These are phyloP conservation scores for Lachnellula cervina DNA, from an alignment of 2,329 filamentous ascomycete genomes.

Conservation along the genomic window DNA sequence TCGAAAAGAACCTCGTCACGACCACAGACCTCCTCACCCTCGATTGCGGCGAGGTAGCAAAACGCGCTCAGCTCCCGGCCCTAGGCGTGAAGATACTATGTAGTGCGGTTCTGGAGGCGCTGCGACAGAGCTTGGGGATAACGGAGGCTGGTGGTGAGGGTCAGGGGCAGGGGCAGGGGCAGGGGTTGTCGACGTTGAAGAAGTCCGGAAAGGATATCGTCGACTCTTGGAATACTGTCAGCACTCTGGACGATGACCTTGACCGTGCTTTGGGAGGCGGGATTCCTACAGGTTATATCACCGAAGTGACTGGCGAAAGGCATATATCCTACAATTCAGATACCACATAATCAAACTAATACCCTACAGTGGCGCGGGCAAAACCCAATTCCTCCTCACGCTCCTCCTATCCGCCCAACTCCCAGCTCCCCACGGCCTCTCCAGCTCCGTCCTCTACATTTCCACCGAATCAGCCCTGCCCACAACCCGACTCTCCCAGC, in stretches of 20 bases:
- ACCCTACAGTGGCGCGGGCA: constrained; percentile 67
- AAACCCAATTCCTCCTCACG: constrained; percentile 87
- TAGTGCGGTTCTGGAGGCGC: constrained; percentile 58
- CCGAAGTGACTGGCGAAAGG: constrained; percentile 90
- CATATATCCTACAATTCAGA: constrained; percentile 25
- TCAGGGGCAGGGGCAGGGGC: constrained; percentile 6
- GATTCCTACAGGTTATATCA: constrained; percentile 73
- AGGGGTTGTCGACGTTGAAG: constrained; percentile 21
- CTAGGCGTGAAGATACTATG: constrained; percentile 73
- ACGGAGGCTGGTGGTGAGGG: constrained; percentile 5
- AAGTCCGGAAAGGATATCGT: constrained; percentile 35
- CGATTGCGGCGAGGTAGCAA: constrained; percentile 76
- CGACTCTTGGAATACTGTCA: constrained; percentile 57
- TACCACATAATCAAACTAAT: constrained; percentile 15
- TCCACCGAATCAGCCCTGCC: constrained; percentile 85
- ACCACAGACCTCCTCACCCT: constrained; percentile 82
- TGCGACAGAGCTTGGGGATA: constrained; percentile 53
- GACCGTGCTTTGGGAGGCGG: constrained; percentile 73
- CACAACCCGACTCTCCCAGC: constrained; percentile 74
- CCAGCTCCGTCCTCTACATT: constrained; percentile 79
- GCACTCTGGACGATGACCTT: constrained; percentile 70
- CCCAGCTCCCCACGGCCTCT: constrained; percentile 64
- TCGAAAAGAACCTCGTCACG: constrained; percentile 74
- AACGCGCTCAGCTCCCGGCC: constrained; percentile 75
- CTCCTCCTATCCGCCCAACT: constrained; percentile 83